phyloP scores from a whole-genome alignment of 2,329 filamentous ascomycete species.

The Colletotrichum tabaci region DNA sequence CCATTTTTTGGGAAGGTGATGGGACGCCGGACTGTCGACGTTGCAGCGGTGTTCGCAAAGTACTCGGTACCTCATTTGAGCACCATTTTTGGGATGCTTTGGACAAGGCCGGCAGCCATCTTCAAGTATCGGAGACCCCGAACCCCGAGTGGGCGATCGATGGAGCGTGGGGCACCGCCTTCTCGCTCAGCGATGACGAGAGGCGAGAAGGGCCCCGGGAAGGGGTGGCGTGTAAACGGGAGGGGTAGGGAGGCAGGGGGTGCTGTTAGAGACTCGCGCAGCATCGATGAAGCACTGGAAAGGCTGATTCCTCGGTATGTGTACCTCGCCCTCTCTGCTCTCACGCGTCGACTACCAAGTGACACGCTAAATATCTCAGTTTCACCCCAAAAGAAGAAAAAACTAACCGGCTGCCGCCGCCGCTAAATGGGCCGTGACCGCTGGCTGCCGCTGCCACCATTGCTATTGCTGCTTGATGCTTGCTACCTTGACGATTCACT shows the following conservation, averaged over 20 bases:
- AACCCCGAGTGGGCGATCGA: conserved; percentile 5
- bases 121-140: conserved; percentile 10
- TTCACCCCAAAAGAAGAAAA: conserved; percentile 2
- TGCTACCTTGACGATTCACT: conserved; percentile 12
- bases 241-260: not conserved
- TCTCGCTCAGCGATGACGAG: conserved; percentile 14
- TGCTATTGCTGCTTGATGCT: conserved; percentile 11
- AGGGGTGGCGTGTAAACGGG: not conserved
- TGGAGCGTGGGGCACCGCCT: conserved; percentile 2
- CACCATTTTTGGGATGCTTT: not conserved
- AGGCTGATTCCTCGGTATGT: conserved; percentile 7
- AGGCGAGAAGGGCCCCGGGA: not conserved
- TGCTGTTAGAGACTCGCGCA: conserved; percentile 5
- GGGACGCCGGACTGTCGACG: conserved; percentile 5
- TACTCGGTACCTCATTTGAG: not conserved
- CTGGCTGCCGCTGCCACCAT: not conserved
- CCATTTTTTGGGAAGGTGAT: no score
- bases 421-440: conserved; percentile 25
- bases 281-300: conserved; percentile 35
- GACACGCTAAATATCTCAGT: conserved; percentile 16
- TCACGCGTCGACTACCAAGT: not conserved
- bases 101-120: not conserved
- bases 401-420: conserved; percentile 32
- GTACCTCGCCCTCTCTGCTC: not conserved
- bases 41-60: not conserved